phyloP scores from a whole-genome alignment of 1,284 basidiomycete genomes.

The Trichosporon sp. region DNA sequence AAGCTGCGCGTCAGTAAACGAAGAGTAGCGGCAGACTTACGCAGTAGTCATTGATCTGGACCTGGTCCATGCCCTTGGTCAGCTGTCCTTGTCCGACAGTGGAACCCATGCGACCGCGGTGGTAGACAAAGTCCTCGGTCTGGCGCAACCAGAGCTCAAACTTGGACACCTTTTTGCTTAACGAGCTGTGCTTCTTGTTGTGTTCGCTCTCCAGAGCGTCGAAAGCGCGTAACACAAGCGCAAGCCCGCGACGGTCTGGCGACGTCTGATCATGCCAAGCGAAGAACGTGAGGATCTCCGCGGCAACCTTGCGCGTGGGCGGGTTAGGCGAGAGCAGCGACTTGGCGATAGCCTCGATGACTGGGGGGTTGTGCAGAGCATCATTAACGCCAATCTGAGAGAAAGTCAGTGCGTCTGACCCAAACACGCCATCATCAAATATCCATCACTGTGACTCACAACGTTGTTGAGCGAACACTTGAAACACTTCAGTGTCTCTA shows the following conservation, averaged over 20 bases:
- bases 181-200: constrained; percentile 39
- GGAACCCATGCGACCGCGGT: constrained; percentile 92
- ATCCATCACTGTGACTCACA: constrained; percentile 59
- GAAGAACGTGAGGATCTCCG: constrained; percentile 68
- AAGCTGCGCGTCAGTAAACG: constrained; percentile 29
- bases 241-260: constrained; percentile 57
- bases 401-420: constrained; percentile 23
- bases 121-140: constrained; percentile 74
- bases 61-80: constrained; percentile 60
- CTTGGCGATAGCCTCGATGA: constrained; percentile 79
- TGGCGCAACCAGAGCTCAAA: constrained; percentile 92
- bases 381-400: constrained; percentile 72
- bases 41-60: constrained; percentile 44
- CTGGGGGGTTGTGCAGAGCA: constrained; percentile 73
- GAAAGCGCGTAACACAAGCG: constrained; percentile 59
- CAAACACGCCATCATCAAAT: neutral
- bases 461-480: constrained; percentile 78
- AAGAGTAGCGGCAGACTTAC: constrained; percentile 34
- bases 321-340: constrained; percentile 83
- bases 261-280: constrained; percentile 55
- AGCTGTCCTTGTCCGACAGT: constrained; percentile 92
- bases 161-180: constrained; percentile 65
- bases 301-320: constrained; percentile 74
- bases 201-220: constrained; percentile 52
- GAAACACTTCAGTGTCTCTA: constrained; percentile 87